Evolutionary conservation across 257 asterid species (phyloP).

Genomic region (Ilex asprella): DNA sequence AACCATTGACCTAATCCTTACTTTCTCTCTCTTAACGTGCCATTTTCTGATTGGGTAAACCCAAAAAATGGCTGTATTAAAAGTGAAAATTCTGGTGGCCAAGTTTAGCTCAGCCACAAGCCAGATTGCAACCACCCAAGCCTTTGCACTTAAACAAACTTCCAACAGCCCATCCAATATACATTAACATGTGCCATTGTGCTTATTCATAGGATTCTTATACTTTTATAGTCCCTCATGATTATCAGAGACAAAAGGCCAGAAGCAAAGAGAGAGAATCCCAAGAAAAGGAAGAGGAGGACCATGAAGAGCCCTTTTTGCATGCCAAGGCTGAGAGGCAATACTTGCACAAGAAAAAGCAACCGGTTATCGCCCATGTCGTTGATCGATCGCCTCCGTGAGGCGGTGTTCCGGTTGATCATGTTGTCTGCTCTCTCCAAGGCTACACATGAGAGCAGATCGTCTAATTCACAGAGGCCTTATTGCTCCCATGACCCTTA

Average conservation of each 20-base stretch:
- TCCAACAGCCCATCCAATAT: neutral
- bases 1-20: too few relatives aligned
- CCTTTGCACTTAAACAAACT: too few relatives aligned
- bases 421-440: conserved; percentile 37
- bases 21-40: too few relatives aligned
- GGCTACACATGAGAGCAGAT: neutral
- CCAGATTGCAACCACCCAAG: too few relatives aligned
- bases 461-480: neutral
- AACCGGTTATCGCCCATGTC: conserved; percentile 22
- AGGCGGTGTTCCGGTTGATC: conserved; percentile 33
- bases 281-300: conserved; percentile 1
- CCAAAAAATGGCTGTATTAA: too few relatives aligned
- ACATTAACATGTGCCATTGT: neutral
- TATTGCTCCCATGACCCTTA: conserved; percentile 18
- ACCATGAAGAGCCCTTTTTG: conserved; percentile 26
- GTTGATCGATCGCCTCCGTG: conserved; percentile 39
- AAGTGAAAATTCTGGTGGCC: too few relatives aligned
- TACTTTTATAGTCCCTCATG: conserved; percentile 7
- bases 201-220: conserved; percentile 16
- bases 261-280: too few relatives aligned
- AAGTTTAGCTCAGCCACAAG: too few relatives aligned
- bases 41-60: too few relatives aligned
- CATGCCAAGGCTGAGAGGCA: conserved; percentile 23
- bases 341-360: conserved; percentile 14
- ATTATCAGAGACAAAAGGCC: conserved; percentile 4